Conservation (phyloP, 1,139 yeast genomes). For the Candida neerlandica region DNA sequence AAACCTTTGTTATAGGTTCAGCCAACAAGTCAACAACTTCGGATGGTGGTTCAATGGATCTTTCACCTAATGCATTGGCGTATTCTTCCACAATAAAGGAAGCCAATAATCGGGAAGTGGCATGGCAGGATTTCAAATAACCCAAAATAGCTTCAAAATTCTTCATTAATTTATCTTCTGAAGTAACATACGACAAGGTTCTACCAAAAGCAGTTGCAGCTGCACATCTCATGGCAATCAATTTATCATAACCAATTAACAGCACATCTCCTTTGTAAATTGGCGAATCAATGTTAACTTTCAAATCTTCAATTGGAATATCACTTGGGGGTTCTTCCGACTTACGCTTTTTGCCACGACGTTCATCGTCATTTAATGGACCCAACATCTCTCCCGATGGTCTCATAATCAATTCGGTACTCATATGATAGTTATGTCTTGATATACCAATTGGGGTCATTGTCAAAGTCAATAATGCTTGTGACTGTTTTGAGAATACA, state of each 20-base stretch:
- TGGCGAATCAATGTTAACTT: constrained; percentile 89
- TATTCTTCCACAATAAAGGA: constrained; percentile 76
- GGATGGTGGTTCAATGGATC: constrained; percentile 17
- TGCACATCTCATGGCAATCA: constrained; percentile 73
- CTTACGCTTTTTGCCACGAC: constrained; percentile 40
- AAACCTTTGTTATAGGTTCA: constrained; percentile 32
- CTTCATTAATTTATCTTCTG: constrained; percentile 35
- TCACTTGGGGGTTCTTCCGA: constrained; percentile 38
- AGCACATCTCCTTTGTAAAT: constrained; percentile 90
- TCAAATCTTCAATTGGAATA: constrained; percentile 59
- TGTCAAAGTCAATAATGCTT: constrained; percentile 66
- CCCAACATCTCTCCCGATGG: constrained; percentile 72
- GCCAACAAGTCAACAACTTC: constrained; percentile 24
- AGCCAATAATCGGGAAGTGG: constrained; percentile 78
- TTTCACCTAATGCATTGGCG: constrained; percentile 42
- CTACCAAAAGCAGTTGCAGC: constrained; percentile 80
- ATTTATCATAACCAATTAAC: constrained; percentile 73
- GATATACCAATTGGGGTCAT: constrained; percentile 96
- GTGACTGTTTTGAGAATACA: constrained; percentile 43
- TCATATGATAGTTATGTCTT: constrained; percentile 86
- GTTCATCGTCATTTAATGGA: constrained; percentile 20
- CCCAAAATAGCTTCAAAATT: constrained; percentile 42
- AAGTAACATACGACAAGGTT: constrained; percentile 58
- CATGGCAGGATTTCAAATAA: constrained; percentile 60
- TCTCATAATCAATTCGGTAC: constrained; percentile 67